Percentiles rank a stretch among this genome's conserved stretches.
These are phyloP conservation scores for Aureobasidium subglaciale DNA, from an alignment of 2,329 filamentous ascomycete genomes.

Conservation along the genomic window DNA sequence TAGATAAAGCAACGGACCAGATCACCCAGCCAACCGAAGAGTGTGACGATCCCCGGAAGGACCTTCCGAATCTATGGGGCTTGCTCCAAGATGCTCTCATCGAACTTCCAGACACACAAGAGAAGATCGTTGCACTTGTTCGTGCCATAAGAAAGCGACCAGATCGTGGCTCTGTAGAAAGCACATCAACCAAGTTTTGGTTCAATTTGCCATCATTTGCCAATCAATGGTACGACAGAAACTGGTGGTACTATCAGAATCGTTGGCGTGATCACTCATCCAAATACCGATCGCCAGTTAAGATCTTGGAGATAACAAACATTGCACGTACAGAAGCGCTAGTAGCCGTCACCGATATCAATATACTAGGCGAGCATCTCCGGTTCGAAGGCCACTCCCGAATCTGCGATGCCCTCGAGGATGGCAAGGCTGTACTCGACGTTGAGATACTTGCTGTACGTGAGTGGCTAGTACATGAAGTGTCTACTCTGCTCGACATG, in stretches of 20 bases:
- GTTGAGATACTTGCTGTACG: neutral
- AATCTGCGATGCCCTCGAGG: neutral
- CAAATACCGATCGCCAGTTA: neutral
- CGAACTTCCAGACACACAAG: neutral
- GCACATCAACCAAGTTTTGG: neutral
- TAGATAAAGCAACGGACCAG: neutral
- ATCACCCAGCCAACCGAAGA: neutral
- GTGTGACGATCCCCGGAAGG: neutral
- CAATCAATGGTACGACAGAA: neutral
- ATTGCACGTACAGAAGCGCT: neutral
- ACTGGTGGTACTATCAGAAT: constrained; percentile 3
- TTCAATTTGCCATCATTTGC: neutral
- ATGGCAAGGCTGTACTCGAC: neutral
- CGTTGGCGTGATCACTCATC: neutral
- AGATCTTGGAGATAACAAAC: neutral
- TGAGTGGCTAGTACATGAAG: neutral
- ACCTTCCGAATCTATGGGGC: neutral
- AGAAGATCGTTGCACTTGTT: neutral
- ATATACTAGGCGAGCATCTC: neutral
- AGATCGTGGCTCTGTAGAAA: neutral
- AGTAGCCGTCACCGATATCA: neutral
- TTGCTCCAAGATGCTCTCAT: neutral
- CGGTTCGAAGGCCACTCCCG: neutral
- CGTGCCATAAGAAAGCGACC: neutral
- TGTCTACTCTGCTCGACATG: neutral